phyloP scores from a whole-genome alignment of 106 monocot species.

The Posidonia australis region DNA sequence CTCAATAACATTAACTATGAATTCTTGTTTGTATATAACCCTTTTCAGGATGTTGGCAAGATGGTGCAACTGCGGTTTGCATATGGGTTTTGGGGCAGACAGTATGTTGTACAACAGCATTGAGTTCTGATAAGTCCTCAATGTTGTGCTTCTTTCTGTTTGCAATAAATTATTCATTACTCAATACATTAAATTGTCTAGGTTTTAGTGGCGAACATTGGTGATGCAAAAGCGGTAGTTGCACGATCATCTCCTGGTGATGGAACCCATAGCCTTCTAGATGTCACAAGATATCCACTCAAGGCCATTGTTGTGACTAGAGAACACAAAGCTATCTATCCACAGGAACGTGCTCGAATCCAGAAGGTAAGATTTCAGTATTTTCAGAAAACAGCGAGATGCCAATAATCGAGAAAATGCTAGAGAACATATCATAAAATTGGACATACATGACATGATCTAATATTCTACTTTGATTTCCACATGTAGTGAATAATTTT shows the following conservation, averaged over 20 bases:
- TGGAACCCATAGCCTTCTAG: conserved; percentile 6
- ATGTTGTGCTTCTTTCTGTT: background rate
- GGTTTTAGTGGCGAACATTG: conserved; percentile 86
- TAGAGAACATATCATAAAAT: no score
- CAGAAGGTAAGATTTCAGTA: conserved; percentile 36
- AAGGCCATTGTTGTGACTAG: conserved; percentile 87
- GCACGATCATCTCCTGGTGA: conserved; percentile 40
- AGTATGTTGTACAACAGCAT: conserved; percentile 22
- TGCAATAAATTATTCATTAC: background rate
- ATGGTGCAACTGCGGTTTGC: conserved; percentile 92
- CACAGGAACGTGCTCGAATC: conserved; percentile 73
- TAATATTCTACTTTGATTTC: no score
- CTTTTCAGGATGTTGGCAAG: conserved; percentile 65
- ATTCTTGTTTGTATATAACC: background rate
- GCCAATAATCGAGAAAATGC: no score
- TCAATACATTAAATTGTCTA: conserved; percentile 11
- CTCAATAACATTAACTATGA: background rate
- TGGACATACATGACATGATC: no score
- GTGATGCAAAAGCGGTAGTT: conserved; percentile 83
- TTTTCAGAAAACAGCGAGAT: background rate
- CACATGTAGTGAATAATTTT: no score
- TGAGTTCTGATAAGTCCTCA: background rate
- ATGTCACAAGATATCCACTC: conserved; percentile 26
- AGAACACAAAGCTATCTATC: conserved; percentile 90
- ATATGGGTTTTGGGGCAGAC: conserved; percentile 69